Conservation (phyloP, 768 basidiomycete genomes). For the Amanita muscaria region DNA sequence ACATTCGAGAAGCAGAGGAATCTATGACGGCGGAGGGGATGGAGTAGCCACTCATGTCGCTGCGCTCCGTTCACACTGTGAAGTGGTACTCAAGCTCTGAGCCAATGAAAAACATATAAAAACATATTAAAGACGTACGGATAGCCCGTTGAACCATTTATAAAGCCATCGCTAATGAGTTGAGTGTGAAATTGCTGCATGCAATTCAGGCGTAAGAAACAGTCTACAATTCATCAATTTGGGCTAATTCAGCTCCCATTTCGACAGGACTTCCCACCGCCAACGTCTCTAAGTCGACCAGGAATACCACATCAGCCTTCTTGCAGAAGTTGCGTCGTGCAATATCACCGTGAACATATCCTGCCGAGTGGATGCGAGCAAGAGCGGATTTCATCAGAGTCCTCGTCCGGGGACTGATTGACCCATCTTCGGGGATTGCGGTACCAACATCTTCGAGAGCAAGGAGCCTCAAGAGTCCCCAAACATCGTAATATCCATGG, state of each 20-base stretch:
- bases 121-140: no score
- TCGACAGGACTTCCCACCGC: slow-evolving; percentile 1
- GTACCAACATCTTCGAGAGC: slow-evolving; percentile 12
- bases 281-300: slow-evolving; percentile 10
- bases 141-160: no score
- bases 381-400: slow-evolving; percentile 9
- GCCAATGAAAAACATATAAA: no score
- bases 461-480: slow-evolving; percentile 12
- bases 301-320: slow-evolving; percentile 8
- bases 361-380: slow-evolving; percentile 8
- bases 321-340: slow-evolving; percentile 13
- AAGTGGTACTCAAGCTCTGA: no score
- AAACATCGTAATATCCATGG: slow-evolving; percentile 12
- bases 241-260: slow-evolving; percentile 1
- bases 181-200: no score
- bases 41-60: no score
- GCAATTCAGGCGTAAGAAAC: slow-evolving; percentile 1
- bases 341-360: slow-evolving; percentile 9
- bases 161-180: no score
- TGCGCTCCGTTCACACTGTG: no score
- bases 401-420: slow-evolving; percentile 1
- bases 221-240: slow-evolving; percentile 1
- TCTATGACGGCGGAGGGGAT: no score
- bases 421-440: slow-evolving; percentile 9
- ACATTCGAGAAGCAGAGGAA: no score